Evolutionary conservation across 148 eudicot species (phyloP).

Genomic region (Nepenthes gracilis): DNA sequence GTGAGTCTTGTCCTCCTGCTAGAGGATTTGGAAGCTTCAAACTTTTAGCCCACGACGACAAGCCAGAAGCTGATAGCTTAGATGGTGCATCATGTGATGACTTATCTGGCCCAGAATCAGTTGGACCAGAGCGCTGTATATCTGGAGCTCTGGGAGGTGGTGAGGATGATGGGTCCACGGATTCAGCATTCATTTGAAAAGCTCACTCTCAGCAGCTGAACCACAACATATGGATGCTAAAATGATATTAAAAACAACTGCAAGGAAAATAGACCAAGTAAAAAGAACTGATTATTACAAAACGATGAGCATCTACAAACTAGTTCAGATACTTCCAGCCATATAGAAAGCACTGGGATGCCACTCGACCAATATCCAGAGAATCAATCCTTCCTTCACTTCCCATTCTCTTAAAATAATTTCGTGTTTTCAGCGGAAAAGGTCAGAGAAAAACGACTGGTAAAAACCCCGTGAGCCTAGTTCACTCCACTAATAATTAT

Average conservation of each 20-base stretch:
- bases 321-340: no score
- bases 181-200: conserved; percentile 35
- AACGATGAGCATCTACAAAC: no score
- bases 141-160: conserved; percentile 23
- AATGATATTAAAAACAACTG: neutral
- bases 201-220: conserved; percentile 13
- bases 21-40: conserved; percentile 58
- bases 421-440: no score
- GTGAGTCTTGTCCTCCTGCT: conserved; percentile 40
- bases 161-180: conserved; percentile 29
- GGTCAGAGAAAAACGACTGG: no score
- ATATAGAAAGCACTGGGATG: no score
- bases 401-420: no score
- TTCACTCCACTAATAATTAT: no score
- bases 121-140: conserved; percentile 21
- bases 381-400: no score
- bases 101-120: conserved; percentile 20
- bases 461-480: no score
- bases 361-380: no score
- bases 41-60: conserved; percentile 76
- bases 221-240: neutral
- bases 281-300: neutral
- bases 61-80: conserved; percentile 44
- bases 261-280: neutral
- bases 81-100: conserved; percentile 35